Evolutionary conservation across 768 basidiomycete species (phyloP).

Genomic region (Chiua virens): DNA sequence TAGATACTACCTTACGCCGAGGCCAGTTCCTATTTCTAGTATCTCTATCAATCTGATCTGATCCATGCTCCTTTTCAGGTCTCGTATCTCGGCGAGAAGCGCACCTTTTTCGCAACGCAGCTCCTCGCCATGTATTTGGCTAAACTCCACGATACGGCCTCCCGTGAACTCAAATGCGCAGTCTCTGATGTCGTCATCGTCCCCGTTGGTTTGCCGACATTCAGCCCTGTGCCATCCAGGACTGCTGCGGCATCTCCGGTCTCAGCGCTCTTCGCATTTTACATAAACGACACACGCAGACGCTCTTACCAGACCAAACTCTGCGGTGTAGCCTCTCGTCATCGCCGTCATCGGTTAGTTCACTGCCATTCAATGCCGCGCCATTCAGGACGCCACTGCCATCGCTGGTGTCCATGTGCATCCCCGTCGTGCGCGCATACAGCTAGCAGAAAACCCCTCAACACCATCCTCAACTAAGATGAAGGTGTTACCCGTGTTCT

Average conservation of each 20-base stretch:
- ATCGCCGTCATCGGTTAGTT: too few species aligned
- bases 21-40: too few species aligned
- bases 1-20: too few species aligned
- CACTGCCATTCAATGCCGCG: too few species aligned
- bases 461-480: too few species aligned
- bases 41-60: slow-evolving; percentile 12
- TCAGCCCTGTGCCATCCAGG: slow-evolving; percentile 86
- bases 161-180: slow-evolving; percentile 79
- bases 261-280: slow-evolving; percentile 92
- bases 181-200: slow-evolving; percentile 94
- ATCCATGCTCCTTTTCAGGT: slow-evolving; percentile 51
- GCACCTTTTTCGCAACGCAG: slow-evolving; percentile 84
- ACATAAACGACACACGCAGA: slow-evolving; percentile 96
- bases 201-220: slow-evolving; percentile 96
- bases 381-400: too few species aligned
- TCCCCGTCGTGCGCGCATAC: too few species aligned
- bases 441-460: too few species aligned
- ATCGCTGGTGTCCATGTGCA: too few species aligned
- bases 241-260: slow-evolving; percentile 87
- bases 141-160: slow-evolving; percentile 86
- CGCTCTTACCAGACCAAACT: slow-evolving; percentile 91
- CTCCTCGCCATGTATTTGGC: slow-evolving; percentile 88
- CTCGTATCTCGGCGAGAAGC: slow-evolving; percentile 80
- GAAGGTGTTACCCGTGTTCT: too few species aligned
- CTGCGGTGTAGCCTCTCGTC: too few species aligned